Conservation (phyloP, 139 green algal genomes). For the Diplosphaera chodatii region DNA sequence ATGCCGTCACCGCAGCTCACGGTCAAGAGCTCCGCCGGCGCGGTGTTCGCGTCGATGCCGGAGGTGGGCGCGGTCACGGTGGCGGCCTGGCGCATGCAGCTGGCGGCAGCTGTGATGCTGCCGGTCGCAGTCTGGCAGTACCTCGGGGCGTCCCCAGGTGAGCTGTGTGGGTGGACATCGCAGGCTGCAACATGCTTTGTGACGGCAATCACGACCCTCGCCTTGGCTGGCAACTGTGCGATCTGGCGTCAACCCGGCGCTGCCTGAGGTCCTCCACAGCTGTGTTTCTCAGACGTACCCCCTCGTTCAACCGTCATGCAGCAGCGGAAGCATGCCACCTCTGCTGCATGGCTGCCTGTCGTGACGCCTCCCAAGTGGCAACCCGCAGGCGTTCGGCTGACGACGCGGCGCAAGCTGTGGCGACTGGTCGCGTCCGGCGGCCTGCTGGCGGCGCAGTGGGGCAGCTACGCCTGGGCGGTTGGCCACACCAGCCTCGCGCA, state of each 20-base stretch:
- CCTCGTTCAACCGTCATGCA: too few species aligned
- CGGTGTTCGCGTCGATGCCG: constrained; percentile 48
- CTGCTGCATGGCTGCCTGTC: too few species aligned
- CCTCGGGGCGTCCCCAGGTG: constrained; percentile 16
- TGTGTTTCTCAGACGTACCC: too few species aligned
- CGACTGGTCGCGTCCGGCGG: constrained; percentile 35
- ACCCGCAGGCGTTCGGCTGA: constrained; percentile 7
- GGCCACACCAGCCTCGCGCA: constrained; percentile 68
- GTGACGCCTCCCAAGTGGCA: too few species aligned
- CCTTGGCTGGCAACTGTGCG: neutral
- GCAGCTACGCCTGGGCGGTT: constrained; percentile 54
- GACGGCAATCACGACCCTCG: too few species aligned
- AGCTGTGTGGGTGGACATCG: neutral
- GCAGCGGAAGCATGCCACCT: too few species aligned
- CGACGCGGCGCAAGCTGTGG: constrained; percentile 1
- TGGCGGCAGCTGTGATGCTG: constrained; percentile 45
- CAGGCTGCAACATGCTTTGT: too few species aligned
- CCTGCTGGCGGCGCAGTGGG: constrained; percentile 71
- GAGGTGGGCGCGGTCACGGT: constrained; percentile 61
- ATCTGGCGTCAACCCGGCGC: too few species aligned
- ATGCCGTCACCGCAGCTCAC: neutral
- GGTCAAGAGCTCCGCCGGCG: constrained; percentile 27
- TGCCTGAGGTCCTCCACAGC: too few species aligned
- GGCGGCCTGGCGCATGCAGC: constrained; percentile 64
- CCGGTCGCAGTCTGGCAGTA: constrained; percentile 38